Evolutionary conservation across 2,329 filamentous ascomycete genomes (phyloP).

Genomic region (Epichloe gansuensis): DNA sequence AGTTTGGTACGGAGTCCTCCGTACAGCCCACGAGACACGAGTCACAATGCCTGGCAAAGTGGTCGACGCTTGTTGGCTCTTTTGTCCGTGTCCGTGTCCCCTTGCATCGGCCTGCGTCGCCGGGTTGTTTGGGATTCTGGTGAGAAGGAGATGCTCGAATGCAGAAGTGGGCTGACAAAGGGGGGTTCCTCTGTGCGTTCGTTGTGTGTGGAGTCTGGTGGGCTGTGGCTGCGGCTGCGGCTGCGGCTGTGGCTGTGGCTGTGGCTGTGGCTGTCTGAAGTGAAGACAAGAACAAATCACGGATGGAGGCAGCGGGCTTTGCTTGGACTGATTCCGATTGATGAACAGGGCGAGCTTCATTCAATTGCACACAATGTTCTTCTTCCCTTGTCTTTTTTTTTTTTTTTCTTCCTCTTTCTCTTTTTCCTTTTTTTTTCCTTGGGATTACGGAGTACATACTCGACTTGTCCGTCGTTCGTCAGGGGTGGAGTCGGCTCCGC

Average conservation of each 20-base stretch:
- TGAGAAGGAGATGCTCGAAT: background rate
- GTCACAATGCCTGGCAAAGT: background rate
- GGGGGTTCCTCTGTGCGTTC: no score
- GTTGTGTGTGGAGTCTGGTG: no score
- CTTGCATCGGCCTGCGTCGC: no score
- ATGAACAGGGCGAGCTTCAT: no score
- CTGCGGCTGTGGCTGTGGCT: no score
- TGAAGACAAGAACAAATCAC: no score
- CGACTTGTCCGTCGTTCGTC: background rate
- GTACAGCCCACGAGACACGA: background rate
- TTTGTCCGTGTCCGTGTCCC: no score
- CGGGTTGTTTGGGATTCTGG: background rate
- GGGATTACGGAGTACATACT: background rate
- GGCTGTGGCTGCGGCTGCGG: no score
- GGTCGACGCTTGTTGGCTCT: no score
- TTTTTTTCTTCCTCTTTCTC: background rate
- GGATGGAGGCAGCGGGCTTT: no score
- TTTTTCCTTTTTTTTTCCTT: background rate
- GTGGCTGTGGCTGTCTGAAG: no score
- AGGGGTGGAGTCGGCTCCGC: background rate
- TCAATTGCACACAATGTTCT: background rate
- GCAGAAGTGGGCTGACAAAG: background rate
- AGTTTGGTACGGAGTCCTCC: background rate
- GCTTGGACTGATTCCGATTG: no score
- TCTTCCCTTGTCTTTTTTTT: background rate